phyloP scores from a whole-genome alignment of 2,329 filamentous ascomycete genomes.

The Basipetospora chlamydospora region DNA sequence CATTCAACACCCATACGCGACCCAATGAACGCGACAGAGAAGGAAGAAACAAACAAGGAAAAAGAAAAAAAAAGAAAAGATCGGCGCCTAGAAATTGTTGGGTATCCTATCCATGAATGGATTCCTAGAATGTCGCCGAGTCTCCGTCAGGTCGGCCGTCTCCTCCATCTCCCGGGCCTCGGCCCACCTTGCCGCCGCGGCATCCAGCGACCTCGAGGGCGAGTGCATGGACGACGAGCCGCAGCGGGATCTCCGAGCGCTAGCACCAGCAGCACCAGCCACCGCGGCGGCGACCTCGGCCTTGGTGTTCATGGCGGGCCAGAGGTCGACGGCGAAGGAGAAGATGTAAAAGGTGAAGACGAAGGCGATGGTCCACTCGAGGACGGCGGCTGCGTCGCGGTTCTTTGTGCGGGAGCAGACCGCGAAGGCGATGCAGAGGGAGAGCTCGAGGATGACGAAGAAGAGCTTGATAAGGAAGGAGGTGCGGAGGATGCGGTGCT shows the following conservation, averaged over 20 bases:
- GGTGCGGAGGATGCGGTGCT: constrained; percentile 55
- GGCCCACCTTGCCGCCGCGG: neutral
- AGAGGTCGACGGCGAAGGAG: constrained; percentile 75
- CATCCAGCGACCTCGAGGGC: too few species aligned
- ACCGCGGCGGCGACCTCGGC: constrained; percentile 13
- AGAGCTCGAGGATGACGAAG: constrained; percentile 71
- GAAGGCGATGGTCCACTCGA: constrained; percentile 70
- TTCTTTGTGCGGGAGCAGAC: constrained; percentile 31
- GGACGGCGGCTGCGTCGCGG: constrained; percentile 55
- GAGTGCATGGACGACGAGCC: too few species aligned
- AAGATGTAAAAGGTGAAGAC: constrained; percentile 81
- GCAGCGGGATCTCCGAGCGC: too few species aligned
- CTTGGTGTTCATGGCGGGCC: constrained; percentile 57
- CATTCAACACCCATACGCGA: neutral
- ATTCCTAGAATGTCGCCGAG: too few species aligned
- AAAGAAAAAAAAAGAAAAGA: neutral
- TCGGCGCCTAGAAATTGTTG: neutral
- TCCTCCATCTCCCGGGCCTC: constrained; percentile 6
- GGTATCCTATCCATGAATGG: neutral
- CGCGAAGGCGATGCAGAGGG: constrained; percentile 59
- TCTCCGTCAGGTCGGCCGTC: too few species aligned
- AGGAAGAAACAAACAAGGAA: neutral
- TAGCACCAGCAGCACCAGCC: too few species aligned
- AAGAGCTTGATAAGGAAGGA: constrained; percentile 80
- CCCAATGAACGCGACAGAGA: neutral